Conservation (phyloP, 768 basidiomycete species). For the Pleurotus citrinopileatus region DNA sequence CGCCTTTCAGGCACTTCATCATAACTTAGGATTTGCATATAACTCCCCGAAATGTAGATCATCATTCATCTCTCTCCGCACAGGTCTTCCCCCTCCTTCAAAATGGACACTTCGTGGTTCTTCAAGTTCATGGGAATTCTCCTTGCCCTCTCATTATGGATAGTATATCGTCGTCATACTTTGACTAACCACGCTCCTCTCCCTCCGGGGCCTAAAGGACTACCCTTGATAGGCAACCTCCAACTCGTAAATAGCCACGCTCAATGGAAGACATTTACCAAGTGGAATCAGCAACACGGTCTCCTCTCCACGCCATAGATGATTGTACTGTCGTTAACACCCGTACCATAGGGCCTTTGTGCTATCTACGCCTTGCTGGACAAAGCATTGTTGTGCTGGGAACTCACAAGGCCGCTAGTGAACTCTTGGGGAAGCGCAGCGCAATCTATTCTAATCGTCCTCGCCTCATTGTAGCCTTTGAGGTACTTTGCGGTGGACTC, state of each 20-base stretch:
- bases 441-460: conserved; percentile 23
- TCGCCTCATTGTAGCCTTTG: conserved; percentile 23
- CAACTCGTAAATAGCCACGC: conserved; percentile 15
- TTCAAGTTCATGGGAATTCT: no score
- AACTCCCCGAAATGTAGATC: no score
- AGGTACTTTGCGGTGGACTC: conserved; percentile 28
- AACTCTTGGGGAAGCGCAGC: conserved; percentile 29
- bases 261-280: conserved; percentile 18
- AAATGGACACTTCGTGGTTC: no score
- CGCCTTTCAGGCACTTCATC: no score
- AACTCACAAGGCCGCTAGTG: conserved; percentile 24
- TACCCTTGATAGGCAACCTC: conserved; percentile 23
- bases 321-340: conserved; percentile 12
- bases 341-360: conserved; percentile 14
- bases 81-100: no score
- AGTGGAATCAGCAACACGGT: conserved; percentile 21
- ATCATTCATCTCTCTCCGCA: no score
- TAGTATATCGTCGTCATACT: no score
- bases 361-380: conserved; percentile 17
- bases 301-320: conserved; percentile 6
- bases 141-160: no score
- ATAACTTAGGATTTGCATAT: no score
- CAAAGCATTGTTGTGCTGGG: conserved; percentile 26
- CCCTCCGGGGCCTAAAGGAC: conserved; percentile 24
- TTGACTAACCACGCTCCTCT: no score